Base-by-base conservation (phyloP, 2,329 filamentous ascomycete species). In the Sphaerostilbella broomeana region DNA sequence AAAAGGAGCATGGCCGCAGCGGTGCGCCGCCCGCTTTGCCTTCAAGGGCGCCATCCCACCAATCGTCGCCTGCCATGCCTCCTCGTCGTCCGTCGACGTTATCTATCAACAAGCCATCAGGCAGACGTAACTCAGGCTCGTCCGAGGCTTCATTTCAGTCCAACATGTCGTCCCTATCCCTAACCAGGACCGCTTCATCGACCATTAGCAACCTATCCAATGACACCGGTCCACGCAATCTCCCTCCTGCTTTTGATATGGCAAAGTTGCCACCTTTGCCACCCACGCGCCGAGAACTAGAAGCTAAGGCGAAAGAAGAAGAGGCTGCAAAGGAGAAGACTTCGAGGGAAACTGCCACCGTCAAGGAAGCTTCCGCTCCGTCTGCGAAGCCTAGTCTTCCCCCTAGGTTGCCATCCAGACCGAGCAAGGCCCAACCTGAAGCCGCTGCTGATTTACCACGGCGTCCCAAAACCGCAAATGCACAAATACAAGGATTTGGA, bases 251-350 rank as follows among this genome's bases (percentile, higher is more conserved):
- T 1, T 66, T 75, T 33, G 75, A 77, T 37, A 65, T 72, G 22
- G 63, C 73, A n/a, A 73, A 68, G 35, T 61, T 81, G 9, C 77
- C 77, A 1, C 67, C 70, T 9, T 56, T 81, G 24, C 77, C 77
- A 0, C 76, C 75, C 0, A 67, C 70, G 2, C 67, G 64, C 45
- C 65, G 70, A 28, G 76, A 79, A 42, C 59, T 64, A 2, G 76
- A 81, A 43, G 67, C 68, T 3, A 38, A 44, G 31, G 24, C 43
- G 3, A 38, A 34, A 9, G 38, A 36, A 1, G 38, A 47, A 13
- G 26, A 41, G 7, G 39, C 30, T 11, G 33, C 36, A 12, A 41
- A 35, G 20, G 42, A 46, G 9, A 22, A 42, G 17, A 43, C 44
- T 4, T 29, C 40, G 7, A 43, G 36, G 30, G 40, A 45, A 32